Percentiles rank a stretch among this genome's conserved stretches.
These are phyloP conservation scores for Melaleuca quinquenervia DNA, from an alignment of 345 rosid genomes.

Conservation along the genomic window DNA sequence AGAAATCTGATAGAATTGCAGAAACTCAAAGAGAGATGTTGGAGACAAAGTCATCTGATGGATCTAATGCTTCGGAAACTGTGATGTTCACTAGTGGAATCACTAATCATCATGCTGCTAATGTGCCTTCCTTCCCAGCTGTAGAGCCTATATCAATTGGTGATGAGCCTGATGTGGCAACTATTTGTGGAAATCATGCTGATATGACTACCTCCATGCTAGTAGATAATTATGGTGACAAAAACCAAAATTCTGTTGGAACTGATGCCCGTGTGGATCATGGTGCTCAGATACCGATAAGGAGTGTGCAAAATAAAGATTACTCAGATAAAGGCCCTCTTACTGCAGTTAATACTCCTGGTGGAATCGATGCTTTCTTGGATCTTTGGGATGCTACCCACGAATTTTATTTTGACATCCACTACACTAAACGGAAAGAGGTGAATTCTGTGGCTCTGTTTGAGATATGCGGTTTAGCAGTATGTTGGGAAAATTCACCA, in stretches of 20 bases:
- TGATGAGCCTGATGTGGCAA: conserved; percentile 12
- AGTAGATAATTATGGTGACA: conserved; percentile 10
- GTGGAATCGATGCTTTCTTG: conserved; percentile 90
- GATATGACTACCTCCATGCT: neutral
- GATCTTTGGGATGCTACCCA: conserved; percentile 51
- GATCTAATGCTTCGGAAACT: conserved; percentile 25
- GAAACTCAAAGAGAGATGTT: conserved; percentile 25
- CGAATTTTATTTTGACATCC: conserved; percentile 86
- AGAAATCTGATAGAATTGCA: conserved; percentile 15
- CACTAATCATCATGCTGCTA: conserved; percentile 6
- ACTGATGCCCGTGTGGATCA: conserved; percentile 1
- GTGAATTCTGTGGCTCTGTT: conserved; percentile 32
- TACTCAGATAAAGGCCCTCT: conserved; percentile 58
- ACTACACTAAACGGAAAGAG: conserved; percentile 51
- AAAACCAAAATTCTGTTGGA: neutral
- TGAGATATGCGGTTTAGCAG: conserved; percentile 83
- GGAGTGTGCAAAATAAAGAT: neutral
- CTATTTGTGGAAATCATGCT: conserved; percentile 5
- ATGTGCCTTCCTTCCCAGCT: conserved; percentile 11
- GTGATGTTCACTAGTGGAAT: conserved; percentile 12
- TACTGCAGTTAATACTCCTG: conserved; percentile 44
- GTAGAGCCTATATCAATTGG: conserved; percentile 15
- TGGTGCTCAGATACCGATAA: neutral
- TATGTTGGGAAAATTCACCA: conserved; percentile 84
- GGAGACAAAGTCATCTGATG: conserved; percentile 14